Conservation (phyloP, 805 yeast species). For the Nakazawaea ishiwadae region DNA sequence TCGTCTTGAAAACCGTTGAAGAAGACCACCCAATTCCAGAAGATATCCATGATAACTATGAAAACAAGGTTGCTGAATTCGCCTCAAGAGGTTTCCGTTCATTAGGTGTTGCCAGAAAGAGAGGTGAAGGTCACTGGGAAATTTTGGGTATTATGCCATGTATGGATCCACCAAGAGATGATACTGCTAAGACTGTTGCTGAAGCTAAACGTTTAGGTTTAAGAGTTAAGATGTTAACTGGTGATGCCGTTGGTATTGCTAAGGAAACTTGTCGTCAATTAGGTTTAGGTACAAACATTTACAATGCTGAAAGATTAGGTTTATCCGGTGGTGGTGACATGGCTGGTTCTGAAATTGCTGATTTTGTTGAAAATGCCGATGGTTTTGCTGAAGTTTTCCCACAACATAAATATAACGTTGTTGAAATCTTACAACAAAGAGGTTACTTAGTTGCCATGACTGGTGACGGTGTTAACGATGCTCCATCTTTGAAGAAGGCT, state of each 20-base stretch:
- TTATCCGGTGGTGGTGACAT: conserved; percentile 89
- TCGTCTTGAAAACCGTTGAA: conserved; percentile 94
- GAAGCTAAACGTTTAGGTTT: conserved; percentile 91
- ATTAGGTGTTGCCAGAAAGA: conserved; percentile 97
- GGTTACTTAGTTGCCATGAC: conserved; percentile 98
- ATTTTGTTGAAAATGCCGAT: conserved; percentile 95
- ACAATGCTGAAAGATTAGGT: conserved; percentile 96
- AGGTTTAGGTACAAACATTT: conserved; percentile 94
- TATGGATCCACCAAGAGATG: conserved; percentile 99
- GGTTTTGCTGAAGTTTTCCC: conserved; percentile 99
- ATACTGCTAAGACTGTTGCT: conserved; percentile 89
- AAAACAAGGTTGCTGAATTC: conserved; percentile 95
- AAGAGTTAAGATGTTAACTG: conserved; percentile 96
- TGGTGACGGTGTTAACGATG: conserved; percentile 99
- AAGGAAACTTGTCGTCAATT: conserved; percentile 97
- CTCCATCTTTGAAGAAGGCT: conserved; percentile 95
- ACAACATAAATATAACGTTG: conserved; percentile 94
- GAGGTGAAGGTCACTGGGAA: conserved; percentile 98
- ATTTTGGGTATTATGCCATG: conserved; percentile 97
- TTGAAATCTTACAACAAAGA: conserved; percentile 90
- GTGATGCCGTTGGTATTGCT: conserved; percentile 99
- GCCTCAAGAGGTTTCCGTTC: conserved; percentile 99
- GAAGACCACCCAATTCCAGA: conserved; percentile 96
- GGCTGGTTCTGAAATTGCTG: conserved; percentile 97
- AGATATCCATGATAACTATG: conserved; percentile 89